Conservation (phyloP, 2,329 filamentous ascomycete species). For the Cryphonectria nitschkei region DNA sequence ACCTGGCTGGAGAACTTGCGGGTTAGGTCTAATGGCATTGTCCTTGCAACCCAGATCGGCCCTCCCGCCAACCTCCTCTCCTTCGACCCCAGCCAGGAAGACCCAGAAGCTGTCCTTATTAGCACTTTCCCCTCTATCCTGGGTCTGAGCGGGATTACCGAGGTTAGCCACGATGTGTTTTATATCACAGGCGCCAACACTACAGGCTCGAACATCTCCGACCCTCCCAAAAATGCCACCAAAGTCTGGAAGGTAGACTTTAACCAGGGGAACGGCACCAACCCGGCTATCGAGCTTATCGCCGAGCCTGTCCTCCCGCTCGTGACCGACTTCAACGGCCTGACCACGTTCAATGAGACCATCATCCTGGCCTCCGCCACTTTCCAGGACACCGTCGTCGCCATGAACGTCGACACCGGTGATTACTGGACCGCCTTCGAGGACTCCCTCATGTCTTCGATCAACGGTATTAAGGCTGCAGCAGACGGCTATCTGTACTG, state of each 20-base stretch:
- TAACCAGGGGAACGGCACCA: neutral
- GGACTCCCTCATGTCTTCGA: neutral
- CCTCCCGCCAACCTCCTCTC: conserved; percentile 16
- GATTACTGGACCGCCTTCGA: conserved; percentile 12
- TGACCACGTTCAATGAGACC: conserved; percentile 16
- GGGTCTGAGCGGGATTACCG: conserved; percentile 15
- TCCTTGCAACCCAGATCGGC: conserved; percentile 11
- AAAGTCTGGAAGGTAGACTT: conserved; percentile 18
- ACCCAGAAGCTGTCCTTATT: conserved; percentile 11
- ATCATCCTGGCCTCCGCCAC: conserved; percentile 16
- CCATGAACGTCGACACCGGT: conserved; percentile 14
- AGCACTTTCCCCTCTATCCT: conserved; percentile 8
- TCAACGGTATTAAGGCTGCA: conserved; percentile 15
- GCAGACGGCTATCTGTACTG: conserved; percentile 11
- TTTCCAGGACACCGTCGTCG: conserved; percentile 8
- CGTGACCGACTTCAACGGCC: conserved; percentile 15
- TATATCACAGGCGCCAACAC: conserved; percentile 18
- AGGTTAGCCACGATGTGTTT: conserved; percentile 13
- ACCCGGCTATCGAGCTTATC: neutral
- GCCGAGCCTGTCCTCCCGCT: conserved; percentile 6
- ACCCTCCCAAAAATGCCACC: conserved; percentile 7
- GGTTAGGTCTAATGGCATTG: conserved; percentile 8
- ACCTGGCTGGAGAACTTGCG: conserved; percentile 17
- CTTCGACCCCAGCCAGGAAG: conserved; percentile 8
- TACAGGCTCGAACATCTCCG: conserved; percentile 1